Percentiles rank a stretch among this genome's conserved stretches.
phyloP scores from a whole-genome alignment of 768 basidiomycete genomes.

The Mycena rosella region DNA sequence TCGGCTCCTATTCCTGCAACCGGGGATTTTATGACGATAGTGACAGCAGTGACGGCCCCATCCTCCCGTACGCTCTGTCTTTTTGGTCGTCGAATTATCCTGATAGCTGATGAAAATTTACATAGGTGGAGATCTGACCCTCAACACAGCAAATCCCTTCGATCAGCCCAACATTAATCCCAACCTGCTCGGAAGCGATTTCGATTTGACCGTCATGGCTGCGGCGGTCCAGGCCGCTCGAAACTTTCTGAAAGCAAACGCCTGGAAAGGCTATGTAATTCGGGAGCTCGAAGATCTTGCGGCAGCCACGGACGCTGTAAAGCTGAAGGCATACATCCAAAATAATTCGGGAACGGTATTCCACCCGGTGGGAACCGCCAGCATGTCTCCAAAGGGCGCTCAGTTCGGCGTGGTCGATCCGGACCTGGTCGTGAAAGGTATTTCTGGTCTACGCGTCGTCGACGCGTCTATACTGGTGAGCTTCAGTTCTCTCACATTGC shows the following conservation, averaged over 20 bases:
- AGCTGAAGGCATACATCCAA: slow-evolving; percentile 2
- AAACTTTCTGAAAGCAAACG: slow-evolving; percentile 33
- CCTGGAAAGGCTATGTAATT: slow-evolving; percentile 41
- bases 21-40: slow-evolving; percentile 29
- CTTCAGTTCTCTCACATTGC: no score
- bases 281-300: slow-evolving; percentile 28
- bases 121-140: slow-evolving; percentile 40
- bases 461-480: no score
- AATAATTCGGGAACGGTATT: no score
- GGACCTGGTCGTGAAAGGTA: no score
- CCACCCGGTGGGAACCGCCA: no score
- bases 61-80: slow-evolving; percentile 27
- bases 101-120: background rate
- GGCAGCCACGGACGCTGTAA: slow-evolving; percentile 36
- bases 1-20: slow-evolving; percentile 18
- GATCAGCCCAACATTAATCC: no score
- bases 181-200: slow-evolving; percentile 27
- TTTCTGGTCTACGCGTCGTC: no score
- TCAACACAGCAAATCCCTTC: no score
- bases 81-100: background rate
- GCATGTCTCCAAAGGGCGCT: no score
- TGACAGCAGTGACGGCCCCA: slow-evolving; percentile 28
- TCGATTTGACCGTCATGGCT: slow-evolving; percentile 40
- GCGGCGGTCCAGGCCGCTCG: slow-evolving; percentile 36
- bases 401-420: no score